Percentiles rank a stretch among this genome's conserved stretches.
Conservation (phyloP, 2,329 filamentous ascomycete species). For the Nemania sp. region DNA sequence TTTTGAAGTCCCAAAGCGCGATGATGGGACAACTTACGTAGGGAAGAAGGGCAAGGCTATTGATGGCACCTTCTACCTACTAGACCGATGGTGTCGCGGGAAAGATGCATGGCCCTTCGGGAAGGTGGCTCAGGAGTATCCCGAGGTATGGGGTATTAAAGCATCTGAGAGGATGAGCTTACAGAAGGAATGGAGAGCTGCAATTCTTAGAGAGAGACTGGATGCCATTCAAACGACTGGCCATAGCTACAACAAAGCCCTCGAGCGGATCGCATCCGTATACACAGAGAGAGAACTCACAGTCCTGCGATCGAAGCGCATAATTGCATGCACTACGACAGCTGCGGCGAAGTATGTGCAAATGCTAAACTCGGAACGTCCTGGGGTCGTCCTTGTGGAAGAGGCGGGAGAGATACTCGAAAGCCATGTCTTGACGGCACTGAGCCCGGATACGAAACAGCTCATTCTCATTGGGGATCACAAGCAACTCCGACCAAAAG, state of each 20-base stretch:
- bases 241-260: slow-evolving; percentile 55
- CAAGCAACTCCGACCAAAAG: slow-evolving; percentile 77
- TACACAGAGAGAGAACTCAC: slow-evolving; percentile 19
- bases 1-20: slow-evolving; percentile 62
- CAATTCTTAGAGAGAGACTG: slow-evolving; percentile 14
- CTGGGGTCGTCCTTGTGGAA: slow-evolving; percentile 69
- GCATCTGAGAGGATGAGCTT: slow-evolving; percentile 5
- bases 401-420: slow-evolving; percentile 44
- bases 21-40: slow-evolving; percentile 59
- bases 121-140: slow-evolving; percentile 17
- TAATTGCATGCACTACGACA: slow-evolving; percentile 78
- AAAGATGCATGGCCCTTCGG: slow-evolving; percentile 10
- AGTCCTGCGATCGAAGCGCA: slow-evolving; percentile 57
- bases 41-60: slow-evolving; percentile 60
- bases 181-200: slow-evolving; percentile 19
- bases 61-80: slow-evolving; percentile 59
- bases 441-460: slow-evolving; percentile 54
- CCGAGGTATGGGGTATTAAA: slow-evolving; percentile 19
- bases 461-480: slow-evolving; percentile 80
- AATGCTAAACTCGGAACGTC: slow-evolving; percentile 63
- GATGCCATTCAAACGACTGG: slow-evolving; percentile 9
- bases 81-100: slow-evolving; percentile 62
- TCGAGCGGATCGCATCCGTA: slow-evolving; percentile 58
- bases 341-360: slow-evolving; percentile 71
- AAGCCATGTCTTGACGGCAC: slow-evolving; percentile 39